Conservation (phyloP, 2,329 filamentous ascomycete species). For the Trichothecium sympodiale region DNA sequence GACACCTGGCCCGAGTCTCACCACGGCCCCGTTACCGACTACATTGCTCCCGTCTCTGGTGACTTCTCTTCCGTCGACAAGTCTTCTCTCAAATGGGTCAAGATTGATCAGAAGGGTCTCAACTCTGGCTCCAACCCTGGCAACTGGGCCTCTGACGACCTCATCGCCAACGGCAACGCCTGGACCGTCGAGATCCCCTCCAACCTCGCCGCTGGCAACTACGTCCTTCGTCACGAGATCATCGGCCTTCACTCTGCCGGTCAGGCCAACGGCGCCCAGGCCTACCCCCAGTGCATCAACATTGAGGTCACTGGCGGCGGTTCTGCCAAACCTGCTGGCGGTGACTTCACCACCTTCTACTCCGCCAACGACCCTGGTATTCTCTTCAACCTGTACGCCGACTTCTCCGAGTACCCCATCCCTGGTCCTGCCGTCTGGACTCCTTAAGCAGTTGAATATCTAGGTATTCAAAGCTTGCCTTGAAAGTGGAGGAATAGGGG, state of each 20-base stretch:
- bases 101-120: conserved; percentile 45
- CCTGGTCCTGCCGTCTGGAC: conserved; percentile 15
- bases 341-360: conserved; percentile 24
- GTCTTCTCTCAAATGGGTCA: conserved; percentile 42
- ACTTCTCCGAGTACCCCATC: conserved; percentile 17
- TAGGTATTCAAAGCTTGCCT: too few relatives aligned
- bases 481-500: too few relatives aligned
- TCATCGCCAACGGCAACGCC: conserved; percentile 33
- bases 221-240: conserved; percentile 45
- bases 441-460: conserved; percentile 7
- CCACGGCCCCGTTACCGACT: conserved; percentile 50
- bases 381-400: conserved; percentile 21
- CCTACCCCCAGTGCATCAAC: conserved; percentile 43
- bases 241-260: conserved; percentile 40
- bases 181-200: conserved; percentile 36
- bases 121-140: conserved; percentile 30
- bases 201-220: conserved; percentile 36
- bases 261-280: conserved; percentile 28
- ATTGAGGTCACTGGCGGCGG: conserved; percentile 32
- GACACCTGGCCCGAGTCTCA: conserved; percentile 54
- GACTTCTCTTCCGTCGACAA: conserved; percentile 43
- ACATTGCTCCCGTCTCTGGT: conserved; percentile 40
- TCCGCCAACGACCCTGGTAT: conserved; percentile 21
- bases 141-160: conserved; percentile 43
- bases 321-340: conserved; percentile 11